Base-by-base conservation (phyloP, 345 rosid genomes). In the Populus nigra region DNA sequence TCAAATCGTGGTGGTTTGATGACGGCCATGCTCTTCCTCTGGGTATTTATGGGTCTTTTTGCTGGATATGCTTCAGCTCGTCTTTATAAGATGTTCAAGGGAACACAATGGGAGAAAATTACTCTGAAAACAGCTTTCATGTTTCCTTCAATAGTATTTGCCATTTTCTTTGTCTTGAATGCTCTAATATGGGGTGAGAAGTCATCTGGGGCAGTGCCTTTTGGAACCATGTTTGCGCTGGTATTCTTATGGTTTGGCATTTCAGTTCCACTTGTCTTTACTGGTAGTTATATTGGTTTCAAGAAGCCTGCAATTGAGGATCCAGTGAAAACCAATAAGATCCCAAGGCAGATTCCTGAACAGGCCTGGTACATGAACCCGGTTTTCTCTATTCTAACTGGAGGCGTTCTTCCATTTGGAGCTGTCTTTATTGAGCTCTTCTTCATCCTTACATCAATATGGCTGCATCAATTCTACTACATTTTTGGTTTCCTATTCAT, bases 351-450 rank as follows among this genome's bases (percentile, higher is more conserved):
- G 81, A 81, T 94, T 10, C 98, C 98, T 0, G 87, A 82, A 55
- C 97, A 91, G 65, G 86, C 94, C 5, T 94, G 98, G 97, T 92
- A 94, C 88, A 92, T 94, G 98, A 88, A 87, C 82, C 92, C 93
- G 0, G 43, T 81, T 59, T 92, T 94, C 91, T 92, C 98, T 7
- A 87, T 94, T 72, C 90, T 94, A 9, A 88, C 90, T 0, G 98
- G 98, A 81, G 98, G 98, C 67, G 86, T 94, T 70, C 97, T 94
- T 20, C 97, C 97, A 20, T 94, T 94, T 71, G 98, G 98, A 22
- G 98, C 97, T 20, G 94, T 94, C 83, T 94, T 94, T 83, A 93
- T 94, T 47, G 97, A 91, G 84, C 94, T 94, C 74, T 94, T 94
- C 88, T 94, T 93, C 86, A 91, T 94, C 73, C 95, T 94, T 61